Conservation (phyloP, 352 stramenopile species). For the Pythium folliculosum region DNA sequence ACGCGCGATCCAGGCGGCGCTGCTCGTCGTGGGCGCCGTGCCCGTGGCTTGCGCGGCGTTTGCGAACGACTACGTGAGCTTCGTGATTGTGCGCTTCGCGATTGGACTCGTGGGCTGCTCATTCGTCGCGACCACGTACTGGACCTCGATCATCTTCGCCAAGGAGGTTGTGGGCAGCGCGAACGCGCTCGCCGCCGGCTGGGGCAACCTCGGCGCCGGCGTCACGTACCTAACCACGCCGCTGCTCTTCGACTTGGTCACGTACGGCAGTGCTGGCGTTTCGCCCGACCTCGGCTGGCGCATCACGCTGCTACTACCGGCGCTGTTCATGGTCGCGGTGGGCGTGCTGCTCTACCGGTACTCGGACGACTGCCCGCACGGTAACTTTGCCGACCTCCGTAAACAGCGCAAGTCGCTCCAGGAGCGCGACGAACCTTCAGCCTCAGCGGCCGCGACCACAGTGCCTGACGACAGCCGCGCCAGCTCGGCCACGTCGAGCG, state of each 20-base stretch:
- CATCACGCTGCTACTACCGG: conserved; percentile 88
- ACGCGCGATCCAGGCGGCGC: conserved; percentile 70
- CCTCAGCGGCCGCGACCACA: neutral
- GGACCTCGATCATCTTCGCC: conserved; percentile 93
- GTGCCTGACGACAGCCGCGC: neutral
- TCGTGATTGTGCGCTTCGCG: conserved; percentile 91
- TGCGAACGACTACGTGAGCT: conserved; percentile 68
- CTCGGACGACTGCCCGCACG: conserved; percentile 92
- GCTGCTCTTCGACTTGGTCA: conserved; percentile 88
- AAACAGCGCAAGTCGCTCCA: conserved; percentile 12
- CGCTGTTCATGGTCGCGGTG: conserved; percentile 75
- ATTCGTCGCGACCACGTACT: conserved; percentile 94
- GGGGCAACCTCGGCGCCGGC: conserved; percentile 93
- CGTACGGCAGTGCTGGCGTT: conserved; percentile 35
- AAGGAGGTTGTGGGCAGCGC: conserved; percentile 92
- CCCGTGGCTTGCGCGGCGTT: conserved; percentile 84
- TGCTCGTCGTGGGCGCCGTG: conserved; percentile 83
- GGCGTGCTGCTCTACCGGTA: conserved; percentile 74
- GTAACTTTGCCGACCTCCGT: conserved; percentile 87
- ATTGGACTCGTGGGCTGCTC: conserved; percentile 93
- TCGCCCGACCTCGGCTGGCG: conserved; percentile 88
- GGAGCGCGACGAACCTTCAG: neutral
- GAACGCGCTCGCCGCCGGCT: conserved; percentile 91
- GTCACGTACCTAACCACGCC: conserved; percentile 88
- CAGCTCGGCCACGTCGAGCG: conserved; percentile 22